Evolutionary conservation across 192 early-diverging fungal species (phyloP), one percentile per base, ranked within the genome.

Genomic region (Gryganskiella cystojenkinii): DNA sequence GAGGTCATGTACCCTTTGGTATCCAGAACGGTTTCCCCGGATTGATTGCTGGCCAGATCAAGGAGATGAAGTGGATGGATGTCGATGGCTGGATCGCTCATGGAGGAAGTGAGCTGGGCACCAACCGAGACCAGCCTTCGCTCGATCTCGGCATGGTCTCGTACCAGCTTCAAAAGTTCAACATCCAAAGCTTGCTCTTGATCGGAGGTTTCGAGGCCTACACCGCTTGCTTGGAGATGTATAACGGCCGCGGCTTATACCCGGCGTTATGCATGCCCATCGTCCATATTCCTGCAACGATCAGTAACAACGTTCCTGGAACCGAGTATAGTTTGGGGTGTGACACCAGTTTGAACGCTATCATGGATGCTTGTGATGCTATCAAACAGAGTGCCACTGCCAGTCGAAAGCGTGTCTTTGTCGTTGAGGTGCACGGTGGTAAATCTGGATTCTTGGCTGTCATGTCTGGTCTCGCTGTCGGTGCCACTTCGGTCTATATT

Each of bases 281-380:
- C 83, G 88, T 92, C 24, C 87, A 93, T 58, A 83, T 99, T 9
- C 97, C 97, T 7, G 97, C 97, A 14, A 99, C 97, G 0, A 91
- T 99, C 61, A 95, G 93, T 34, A 99, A 99, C 85, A 99, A 99
- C 72, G 96, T 99, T 13, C 97, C 97, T 3, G 97, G 96, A 15
- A 98, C 97, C 0, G 96, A 99, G 75, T 95, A 87, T 73, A 95
- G 94, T 54, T 83, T 99, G 64, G 97, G 97, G 17, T 86, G 90
- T n/a, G 97, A 99, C 65, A 99, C 97, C 33, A 93, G 94, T 22
- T 79, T 98, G 50, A 99, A 99, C 85, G 92, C 90, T 43, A 97
- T 98, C 84, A 94, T 98, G 60, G 88, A 88, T 25, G 83, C 93
- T 9, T 94, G 95, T 62, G 97, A 99, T 80, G 86, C 91, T 42